A percentile compares a stretch with the other conserved stretches of the same genome.
Evolutionary conservation across 192 early-diverging fungal species (phyloP).

Genomic region (Phlyctochytrium planicorne): DNA sequence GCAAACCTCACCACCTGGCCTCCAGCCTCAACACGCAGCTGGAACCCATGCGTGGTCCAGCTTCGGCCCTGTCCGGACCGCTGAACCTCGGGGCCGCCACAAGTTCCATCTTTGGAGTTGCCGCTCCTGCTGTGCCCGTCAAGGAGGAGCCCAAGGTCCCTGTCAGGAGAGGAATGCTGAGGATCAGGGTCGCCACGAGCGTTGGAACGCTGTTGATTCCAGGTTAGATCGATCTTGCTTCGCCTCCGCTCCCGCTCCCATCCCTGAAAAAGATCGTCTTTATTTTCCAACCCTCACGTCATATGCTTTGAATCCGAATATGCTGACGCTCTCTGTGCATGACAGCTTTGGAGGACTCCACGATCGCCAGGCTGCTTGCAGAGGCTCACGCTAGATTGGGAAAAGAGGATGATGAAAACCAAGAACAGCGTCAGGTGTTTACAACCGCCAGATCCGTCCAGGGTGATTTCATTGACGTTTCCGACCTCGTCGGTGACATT

Average conservation of each 20-base stretch:
- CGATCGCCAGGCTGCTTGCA: conserved; percentile 6
- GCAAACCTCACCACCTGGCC: too few relatives aligned
- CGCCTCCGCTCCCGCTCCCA: not conserved
- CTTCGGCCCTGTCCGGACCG: not conserved
- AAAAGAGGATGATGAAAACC: not conserved
- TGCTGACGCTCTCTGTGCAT: too few relatives aligned
- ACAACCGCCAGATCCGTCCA: not conserved
- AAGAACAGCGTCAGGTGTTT: not conserved
- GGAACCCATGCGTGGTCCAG: not conserved
- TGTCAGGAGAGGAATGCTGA: not conserved
- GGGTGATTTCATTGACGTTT: not conserved
- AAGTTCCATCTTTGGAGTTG: not conserved
- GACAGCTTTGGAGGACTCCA: not conserved
- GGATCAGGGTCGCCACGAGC: not conserved
- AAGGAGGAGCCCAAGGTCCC: not conserved
- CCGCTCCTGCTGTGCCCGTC: not conserved
- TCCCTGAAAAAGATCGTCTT: not conserved
- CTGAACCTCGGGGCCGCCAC: not conserved
- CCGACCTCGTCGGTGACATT: conserved; percentile 8
- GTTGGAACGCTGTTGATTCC: not conserved
- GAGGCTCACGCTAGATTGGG: conserved; percentile 1
- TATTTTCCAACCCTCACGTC: too few relatives aligned
- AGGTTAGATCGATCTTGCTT: not conserved
- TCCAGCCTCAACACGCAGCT: not conserved
- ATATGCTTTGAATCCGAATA: too few relatives aligned